These are phyloP conservation scores for Trichosporon coremiiforme DNA, from an alignment of 1,284 basidiomycete genomes.

Conservation along the genomic window DNA sequence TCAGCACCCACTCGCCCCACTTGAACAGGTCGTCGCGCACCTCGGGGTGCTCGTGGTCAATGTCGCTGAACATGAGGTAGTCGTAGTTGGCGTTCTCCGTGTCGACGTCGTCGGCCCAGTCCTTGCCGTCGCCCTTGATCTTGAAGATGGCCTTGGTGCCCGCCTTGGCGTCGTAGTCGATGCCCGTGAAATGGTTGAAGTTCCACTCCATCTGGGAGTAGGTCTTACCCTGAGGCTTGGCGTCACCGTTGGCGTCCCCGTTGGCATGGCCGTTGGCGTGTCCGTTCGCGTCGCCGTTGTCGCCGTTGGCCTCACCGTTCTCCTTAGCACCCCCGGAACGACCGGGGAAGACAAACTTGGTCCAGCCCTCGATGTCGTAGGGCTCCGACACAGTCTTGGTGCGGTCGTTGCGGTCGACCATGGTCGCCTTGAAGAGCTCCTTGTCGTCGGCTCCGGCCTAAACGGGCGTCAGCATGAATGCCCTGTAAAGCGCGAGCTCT, in stretches of 20 bases:
- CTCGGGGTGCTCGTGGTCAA: constrained; percentile 81
- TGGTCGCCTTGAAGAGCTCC: constrained; percentile 74
- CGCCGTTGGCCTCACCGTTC: constrained; percentile 38
- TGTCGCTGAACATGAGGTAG: constrained; percentile 55
- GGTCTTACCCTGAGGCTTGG: constrained; percentile 56
- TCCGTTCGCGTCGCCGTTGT: constrained; percentile 40
- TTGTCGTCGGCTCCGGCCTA: constrained; percentile 72
- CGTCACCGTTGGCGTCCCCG: constrained; percentile 34
- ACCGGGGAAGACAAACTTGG: constrained; percentile 51
- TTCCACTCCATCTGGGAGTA: constrained; percentile 61
- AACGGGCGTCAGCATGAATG: constrained; percentile 1
- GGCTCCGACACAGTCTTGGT: constrained; percentile 63
- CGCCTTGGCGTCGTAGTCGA: constrained; percentile 80
- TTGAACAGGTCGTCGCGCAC: constrained; percentile 60
- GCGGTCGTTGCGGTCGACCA: constrained; percentile 65
- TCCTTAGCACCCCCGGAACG: constrained; percentile 34
- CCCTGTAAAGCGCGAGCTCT: too few relatives aligned
- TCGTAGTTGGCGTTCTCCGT: constrained; percentile 59
- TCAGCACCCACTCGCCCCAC: constrained; percentile 63
- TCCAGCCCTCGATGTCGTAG: constrained; percentile 82
- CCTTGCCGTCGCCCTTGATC: constrained; percentile 63
- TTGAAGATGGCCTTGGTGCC: constrained; percentile 65
- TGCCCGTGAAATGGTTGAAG: constrained; percentile 64
- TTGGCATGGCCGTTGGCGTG: too few relatives aligned
- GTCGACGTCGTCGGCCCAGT: constrained; percentile 60